Conservation (phyloP, 345 rosid species). For the Cochlearia excelsa region DNA sequence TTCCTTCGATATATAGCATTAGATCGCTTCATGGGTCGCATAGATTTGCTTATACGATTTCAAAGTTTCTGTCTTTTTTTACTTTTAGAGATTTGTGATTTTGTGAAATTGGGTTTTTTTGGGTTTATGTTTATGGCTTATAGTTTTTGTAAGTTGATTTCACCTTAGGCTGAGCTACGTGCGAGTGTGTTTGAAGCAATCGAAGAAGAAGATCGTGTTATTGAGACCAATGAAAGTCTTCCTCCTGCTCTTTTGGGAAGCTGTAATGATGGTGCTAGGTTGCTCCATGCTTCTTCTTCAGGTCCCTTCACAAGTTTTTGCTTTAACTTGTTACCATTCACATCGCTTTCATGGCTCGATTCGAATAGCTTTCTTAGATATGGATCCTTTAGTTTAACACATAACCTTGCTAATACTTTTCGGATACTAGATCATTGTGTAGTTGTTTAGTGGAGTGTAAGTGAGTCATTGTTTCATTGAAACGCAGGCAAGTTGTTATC, state of each 20-base stretch:
- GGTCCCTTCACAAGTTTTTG: slow-evolving; percentile 41
- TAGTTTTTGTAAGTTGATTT: background rate
- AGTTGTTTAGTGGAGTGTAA: too few species aligned
- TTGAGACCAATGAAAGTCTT: slow-evolving; percentile 66
- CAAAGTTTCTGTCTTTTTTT: too few species aligned
- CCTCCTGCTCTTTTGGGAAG: slow-evolving; percentile 95
- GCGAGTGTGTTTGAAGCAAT: slow-evolving; percentile 99
- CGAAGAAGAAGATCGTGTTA: slow-evolving; percentile 89
- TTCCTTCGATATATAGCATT: background rate
- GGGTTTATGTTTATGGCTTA: background rate
- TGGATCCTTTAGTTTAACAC: background rate
- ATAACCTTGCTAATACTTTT: background rate
- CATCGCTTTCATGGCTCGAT: slow-evolving; percentile 2
- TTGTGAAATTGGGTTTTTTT: background rate
- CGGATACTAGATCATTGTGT: too few species aligned
- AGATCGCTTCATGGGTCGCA: background rate
- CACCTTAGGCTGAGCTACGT: slow-evolving; percentile 83
- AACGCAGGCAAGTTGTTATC: slow-evolving; percentile 83
- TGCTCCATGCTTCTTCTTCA: slow-evolving; percentile 89
- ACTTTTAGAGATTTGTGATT: background rate
- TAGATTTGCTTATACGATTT: background rate
- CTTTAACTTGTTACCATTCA: background rate
- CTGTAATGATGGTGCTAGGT: slow-evolving; percentile 91
- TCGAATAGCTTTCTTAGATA: slow-evolving; percentile 3
- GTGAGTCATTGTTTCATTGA: background rate